Evolutionary conservation across 2,329 filamentous ascomycete species (phyloP).

Genomic region (Bretziella fagacearum): DNA sequence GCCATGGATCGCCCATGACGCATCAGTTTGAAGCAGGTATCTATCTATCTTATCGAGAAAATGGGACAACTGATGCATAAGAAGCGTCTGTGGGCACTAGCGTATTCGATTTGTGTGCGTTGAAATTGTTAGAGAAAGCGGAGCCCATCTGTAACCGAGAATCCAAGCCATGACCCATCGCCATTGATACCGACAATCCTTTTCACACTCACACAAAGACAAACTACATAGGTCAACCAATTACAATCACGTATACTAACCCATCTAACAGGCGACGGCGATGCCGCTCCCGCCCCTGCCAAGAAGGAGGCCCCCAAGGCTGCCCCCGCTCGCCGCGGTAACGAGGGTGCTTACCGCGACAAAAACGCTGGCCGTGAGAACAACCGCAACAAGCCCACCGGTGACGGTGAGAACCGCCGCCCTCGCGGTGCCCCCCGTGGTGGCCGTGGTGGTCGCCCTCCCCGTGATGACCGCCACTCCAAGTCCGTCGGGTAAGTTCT

Average conservation of each 20-base stretch:
- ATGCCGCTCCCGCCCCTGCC: slow-evolving; percentile 46
- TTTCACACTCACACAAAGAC: background rate
- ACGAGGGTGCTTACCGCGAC: slow-evolving; percentile 80
- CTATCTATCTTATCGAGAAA: too few species aligned
- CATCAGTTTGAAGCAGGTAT: too few species aligned
- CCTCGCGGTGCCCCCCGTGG: slow-evolving; percentile 45
- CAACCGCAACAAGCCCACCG: slow-evolving; percentile 68
- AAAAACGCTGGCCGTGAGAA: slow-evolving; percentile 61
- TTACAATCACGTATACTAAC: slow-evolving; percentile 4
- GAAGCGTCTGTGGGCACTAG: too few species aligned
- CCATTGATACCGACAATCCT: background rate
- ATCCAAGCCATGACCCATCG: too few species aligned
- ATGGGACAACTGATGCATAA: too few species aligned
- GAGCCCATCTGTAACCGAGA: too few species aligned
- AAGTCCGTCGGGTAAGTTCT: slow-evolving; percentile 30
- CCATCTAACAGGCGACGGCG: slow-evolving; percentile 11
- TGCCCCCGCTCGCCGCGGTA: slow-evolving; percentile 50
- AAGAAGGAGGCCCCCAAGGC: slow-evolving; percentile 83
- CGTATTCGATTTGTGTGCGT: too few species aligned
- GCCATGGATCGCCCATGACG: too few species aligned
- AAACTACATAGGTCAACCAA: background rate
- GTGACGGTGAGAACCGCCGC: slow-evolving; percentile 42
- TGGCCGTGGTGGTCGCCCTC: slow-evolving; percentile 35
- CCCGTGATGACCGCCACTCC: slow-evolving; percentile 40
- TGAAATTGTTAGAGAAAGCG: too few species aligned